Base-by-base conservation (phyloP, 2,329 filamentous ascomycete genomes). In the Nannizzia gypsea region DNA sequence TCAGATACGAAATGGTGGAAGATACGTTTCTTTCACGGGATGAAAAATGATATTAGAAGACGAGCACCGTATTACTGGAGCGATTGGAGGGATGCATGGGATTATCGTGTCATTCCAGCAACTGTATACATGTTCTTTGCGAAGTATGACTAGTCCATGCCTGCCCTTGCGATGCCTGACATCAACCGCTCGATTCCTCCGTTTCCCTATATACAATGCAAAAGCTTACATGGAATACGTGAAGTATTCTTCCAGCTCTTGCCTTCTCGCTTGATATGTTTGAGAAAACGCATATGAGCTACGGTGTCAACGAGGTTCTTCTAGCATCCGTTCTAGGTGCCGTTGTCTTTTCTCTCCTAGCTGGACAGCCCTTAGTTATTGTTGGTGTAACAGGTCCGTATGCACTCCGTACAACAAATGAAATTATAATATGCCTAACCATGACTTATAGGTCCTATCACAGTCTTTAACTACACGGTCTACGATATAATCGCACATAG, bases 91-190 rank as follows among this genome's bases (percentile, higher is more conserved):
- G 90, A 95, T 76, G 90, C 90, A 1, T 93, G 88, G 88, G 88
- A 95, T 70, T 95, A 95, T 76, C 83, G 90, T 59, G 88, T 95
- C 46, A 81, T 95, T 42, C 90, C 90, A 1, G 89, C 89, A 15
- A 95, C 90, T 8, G 77, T 95, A 31, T 95, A 95, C 74, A 95
- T 95, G 88, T 95, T 93, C 76, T 95, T 95, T 80, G 89, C 90
- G 64, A 95, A 95, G 89, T 92, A 80, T 69, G 80, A 68, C 56
- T 17, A 50, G 36, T 52, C 24, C 59, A 64, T 60, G 56, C 57
- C 15, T 54, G 31, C 58, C 54, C 60, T 40, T 60, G 60, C 42
- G 59, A 42, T 28, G 38, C 48, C 34, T 26, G 28, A 40, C 28
- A 36, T 60, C 20, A n/a, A 17, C 56, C 48, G 50, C 52, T 4